phyloP scores from a whole-genome alignment of 225 moss, liverwort and hornwort genomes.

The Marchantia polymorpha region DNA sequence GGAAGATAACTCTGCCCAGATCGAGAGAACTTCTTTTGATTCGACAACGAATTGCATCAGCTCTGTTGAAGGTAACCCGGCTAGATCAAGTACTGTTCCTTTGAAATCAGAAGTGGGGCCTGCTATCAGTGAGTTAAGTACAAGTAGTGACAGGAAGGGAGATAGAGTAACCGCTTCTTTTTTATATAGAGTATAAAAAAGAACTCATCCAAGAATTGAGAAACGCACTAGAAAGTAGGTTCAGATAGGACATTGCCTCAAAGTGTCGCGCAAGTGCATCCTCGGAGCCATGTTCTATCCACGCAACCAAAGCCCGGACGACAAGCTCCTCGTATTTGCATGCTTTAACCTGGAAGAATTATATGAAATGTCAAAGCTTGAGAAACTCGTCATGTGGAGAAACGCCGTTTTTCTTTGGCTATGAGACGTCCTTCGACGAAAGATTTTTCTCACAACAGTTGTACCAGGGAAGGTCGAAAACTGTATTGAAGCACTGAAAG shows the following conservation, averaged over 20 bases:
- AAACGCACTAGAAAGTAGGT: too few relatives aligned
- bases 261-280: conserved; percentile 55
- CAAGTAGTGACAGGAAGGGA: not conserved
- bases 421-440: too few relatives aligned
- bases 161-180: not conserved
- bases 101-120: not conserved
- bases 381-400: too few relatives aligned
- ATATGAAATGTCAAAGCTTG: too few relatives aligned
- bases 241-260: conserved; percentile 43
- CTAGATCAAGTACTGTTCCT: not conserved
- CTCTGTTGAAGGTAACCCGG: not conserved
- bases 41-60: not conserved
- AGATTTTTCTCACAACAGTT: too few relatives aligned
- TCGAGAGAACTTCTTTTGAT: not conserved
- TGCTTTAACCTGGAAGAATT: conserved; percentile 51
- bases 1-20: not conserved
- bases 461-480: too few relatives aligned
- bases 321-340: conserved; percentile 62
- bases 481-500: too few relatives aligned
- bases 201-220: not conserved
- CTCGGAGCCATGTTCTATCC: conserved; percentile 46
- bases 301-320: conserved; percentile 52
- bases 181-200: not conserved
- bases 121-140: not conserved
- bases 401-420: too few relatives aligned